Conservation (phyloP, 345 rosid genomes). For the Linum trigynum region DNA sequence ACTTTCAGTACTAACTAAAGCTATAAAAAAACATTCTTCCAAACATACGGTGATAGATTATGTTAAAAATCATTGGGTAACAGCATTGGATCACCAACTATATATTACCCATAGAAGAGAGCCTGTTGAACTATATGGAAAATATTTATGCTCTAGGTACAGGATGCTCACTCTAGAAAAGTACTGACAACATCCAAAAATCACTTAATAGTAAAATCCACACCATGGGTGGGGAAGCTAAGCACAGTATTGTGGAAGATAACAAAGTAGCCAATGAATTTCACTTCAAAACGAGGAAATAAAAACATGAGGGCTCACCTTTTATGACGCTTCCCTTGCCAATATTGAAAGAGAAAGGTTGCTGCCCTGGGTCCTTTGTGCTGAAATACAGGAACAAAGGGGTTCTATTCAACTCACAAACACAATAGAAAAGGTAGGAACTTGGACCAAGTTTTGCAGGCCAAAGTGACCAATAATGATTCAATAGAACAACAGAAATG, state of each 20-base stretch:
- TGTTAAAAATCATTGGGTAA: neutral
- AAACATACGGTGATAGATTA: too few relatives aligned
- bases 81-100: neutral
- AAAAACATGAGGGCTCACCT: constrained; percentile 27
- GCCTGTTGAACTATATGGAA: neutral
- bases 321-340: constrained; percentile 78
- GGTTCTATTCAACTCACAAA: constrained; percentile 8
- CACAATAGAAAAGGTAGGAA: neutral
- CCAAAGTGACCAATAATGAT: neutral
- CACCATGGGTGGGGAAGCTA: neutral
- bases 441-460: neutral
- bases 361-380: constrained; percentile 78
- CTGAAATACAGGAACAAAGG: constrained; percentile 26
- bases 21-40: too few relatives aligned
- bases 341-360: constrained; percentile 73
- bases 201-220: too few relatives aligned
- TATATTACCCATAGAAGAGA: neutral
- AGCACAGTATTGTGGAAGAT: neutral
- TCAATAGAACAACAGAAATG: neutral
- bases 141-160: neutral
- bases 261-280: neutral
- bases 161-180: neutral
- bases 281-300: too few relatives aligned
- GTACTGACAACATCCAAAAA: too few relatives aligned
- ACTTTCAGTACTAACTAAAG: too few relatives aligned